phyloP scores from a whole-genome alignment of 768 basidiomycete species.

The Filobasidium wieringae region DNA sequence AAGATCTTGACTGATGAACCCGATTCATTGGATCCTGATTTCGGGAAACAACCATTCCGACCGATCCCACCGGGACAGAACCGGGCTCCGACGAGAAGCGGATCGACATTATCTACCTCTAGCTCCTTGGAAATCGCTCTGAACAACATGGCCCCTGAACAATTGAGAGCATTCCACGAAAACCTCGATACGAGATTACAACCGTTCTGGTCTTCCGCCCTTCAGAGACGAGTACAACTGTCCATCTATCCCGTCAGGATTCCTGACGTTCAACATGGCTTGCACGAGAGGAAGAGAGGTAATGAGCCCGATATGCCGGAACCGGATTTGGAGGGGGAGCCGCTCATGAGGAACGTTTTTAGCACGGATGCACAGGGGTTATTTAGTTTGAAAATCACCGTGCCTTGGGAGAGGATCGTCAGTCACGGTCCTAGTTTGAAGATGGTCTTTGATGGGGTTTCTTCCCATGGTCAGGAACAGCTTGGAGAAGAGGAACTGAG shows the following conservation, averaged over 20 bases:
- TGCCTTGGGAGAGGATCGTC: conserved; percentile 61
- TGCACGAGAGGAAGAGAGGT: conserved; percentile 11
- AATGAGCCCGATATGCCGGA: conserved; percentile 20
- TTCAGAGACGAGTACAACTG: conserved; percentile 55
- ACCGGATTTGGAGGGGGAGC: conserved; percentile 38
- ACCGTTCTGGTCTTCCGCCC: conserved; percentile 57
- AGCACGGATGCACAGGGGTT: conserved; percentile 57
- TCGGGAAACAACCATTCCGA: not conserved
- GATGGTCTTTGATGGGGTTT: conserved; percentile 49
- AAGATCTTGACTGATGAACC: not conserved
- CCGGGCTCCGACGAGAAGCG: not conserved
- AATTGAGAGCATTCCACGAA: conserved; percentile 41
- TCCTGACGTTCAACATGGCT: conserved; percentile 26
- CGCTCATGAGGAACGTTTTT: conserved; percentile 48
- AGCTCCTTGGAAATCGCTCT: conserved; percentile 1
- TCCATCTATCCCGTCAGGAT: conserved; percentile 46
- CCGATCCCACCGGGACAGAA: not conserved
- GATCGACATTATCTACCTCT: not conserved
- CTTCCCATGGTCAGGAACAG: not conserved
- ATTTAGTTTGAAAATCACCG: conserved; percentile 53
- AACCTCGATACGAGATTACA: conserved; percentile 67
- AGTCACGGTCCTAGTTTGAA: conserved; percentile 50
- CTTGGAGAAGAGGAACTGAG: not conserved
- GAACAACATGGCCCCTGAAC: conserved; percentile 3
- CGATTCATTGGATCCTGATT: not conserved